Conservation (phyloP, 768 basidiomycete species). For the Lactarius trivialis region DNA sequence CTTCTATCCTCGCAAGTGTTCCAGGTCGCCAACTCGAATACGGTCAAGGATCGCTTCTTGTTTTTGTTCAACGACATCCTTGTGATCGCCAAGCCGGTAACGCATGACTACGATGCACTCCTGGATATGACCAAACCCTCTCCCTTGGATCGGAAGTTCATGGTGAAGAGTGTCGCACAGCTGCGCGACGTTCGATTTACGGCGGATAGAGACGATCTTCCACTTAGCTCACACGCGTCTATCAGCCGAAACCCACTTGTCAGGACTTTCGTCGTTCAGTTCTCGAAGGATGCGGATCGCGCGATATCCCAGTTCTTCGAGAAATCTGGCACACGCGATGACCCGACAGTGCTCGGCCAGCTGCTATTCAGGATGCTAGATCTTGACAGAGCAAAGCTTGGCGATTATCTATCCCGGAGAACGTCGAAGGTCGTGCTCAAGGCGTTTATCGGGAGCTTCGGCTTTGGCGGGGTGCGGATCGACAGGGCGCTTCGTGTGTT, state of each 20-base stretch:
- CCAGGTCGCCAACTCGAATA: conserved; percentile 91
- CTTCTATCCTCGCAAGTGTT: conserved; percentile 80
- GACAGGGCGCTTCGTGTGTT: conserved; percentile 89
- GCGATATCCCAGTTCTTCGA: conserved; percentile 69
- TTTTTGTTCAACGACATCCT: conserved; percentile 97
- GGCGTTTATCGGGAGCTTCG: conserved; percentile 83
- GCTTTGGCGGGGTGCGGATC: conserved; percentile 74
- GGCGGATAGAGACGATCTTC: conserved; percentile 61
- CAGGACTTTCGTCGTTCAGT: conserved; percentile 69
- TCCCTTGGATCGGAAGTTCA: conserved; percentile 64
- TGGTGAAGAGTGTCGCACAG: conserved; percentile 86
- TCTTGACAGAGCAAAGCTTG: conserved; percentile 74
- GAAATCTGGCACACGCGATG: conserved; percentile 52
- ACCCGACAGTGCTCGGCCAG: conserved; percentile 70
- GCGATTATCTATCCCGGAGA: conserved; percentile 73
- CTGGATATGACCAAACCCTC: conserved; percentile 51
- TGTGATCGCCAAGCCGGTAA: conserved; percentile 85
- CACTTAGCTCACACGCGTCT: conserved; percentile 35
- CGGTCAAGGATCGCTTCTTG: conserved; percentile 91
- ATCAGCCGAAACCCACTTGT: conserved; percentile 55
- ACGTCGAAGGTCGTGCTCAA: conserved; percentile 71
- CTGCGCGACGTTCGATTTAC: conserved; percentile 62
- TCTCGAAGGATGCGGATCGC: conserved; percentile 70
- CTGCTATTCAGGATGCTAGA: conserved; percentile 77
- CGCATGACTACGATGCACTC: conserved; percentile 58